Evolutionary conservation across 23 red algal genomes (phyloP), one percentile per base, ranked within the genome.

Genomic region (Gracilaria gracilis): DNA sequence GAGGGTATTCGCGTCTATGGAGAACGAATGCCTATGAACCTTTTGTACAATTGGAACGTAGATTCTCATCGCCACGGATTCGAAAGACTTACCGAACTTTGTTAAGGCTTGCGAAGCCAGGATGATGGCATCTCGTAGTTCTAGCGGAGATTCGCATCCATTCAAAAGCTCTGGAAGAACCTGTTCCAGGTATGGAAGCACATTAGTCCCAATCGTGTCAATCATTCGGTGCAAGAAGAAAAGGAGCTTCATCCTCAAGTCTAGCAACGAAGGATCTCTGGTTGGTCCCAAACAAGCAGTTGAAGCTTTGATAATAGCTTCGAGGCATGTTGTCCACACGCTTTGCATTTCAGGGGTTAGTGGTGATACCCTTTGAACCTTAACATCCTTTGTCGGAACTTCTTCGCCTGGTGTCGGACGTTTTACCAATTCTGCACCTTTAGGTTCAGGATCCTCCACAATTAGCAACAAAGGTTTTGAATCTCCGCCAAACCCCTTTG

Each of bases 151-250:
- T 51, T 58, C 40, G 16, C 37, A 82, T 17, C 73, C 61, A 24
- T 40, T 73, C 61, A 85, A 81, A 40, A 80, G 74, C 35, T 61
- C 87, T 39, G 84, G 84, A 13, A 88, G 32, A 46, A 90, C 25
- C 61, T 90, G 87, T 57, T 90, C 82, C 25, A 96, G 67, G 54
- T 69, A 92, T 23, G 72, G 74, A 25, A 96, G 50, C 15, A 85
- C 58, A 21, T 58, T 78, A 47, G 19, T 71, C 0, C 95, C 95
- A 46, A 93, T 70, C 49, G 95, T 93, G 44, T 96, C 95, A 48
- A 96, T 81, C 95, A 96, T 96, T 9, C 95, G 88, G 50, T 96
- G 95, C 20, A 87, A 75, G 80, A 96, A 96, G 67, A 85, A 73
- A 17, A 96, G 54, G 25, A 72, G 46, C 54, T 81, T 78, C 72